These are phyloP conservation scores for Colletotrichum liaoningense DNA, from an alignment of 2,329 filamentous ascomycete species.

Conservation along the genomic window DNA sequence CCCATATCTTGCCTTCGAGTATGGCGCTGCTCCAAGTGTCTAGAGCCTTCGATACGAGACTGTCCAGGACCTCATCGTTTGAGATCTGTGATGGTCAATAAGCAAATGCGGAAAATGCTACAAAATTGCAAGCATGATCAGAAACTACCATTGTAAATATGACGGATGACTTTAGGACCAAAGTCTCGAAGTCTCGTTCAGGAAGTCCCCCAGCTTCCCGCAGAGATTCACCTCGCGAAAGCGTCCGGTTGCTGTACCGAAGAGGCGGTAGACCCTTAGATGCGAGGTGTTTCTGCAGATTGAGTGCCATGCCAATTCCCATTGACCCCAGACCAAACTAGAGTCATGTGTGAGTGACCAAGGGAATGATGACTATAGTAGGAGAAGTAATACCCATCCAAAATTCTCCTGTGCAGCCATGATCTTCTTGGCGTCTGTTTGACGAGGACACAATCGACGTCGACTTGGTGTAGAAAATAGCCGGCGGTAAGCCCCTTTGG, in stretches of 20 bases:
- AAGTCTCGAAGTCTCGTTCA: conserved; percentile 46
- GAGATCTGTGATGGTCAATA: conserved; percentile 11
- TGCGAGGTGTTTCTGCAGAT: conserved; percentile 52
- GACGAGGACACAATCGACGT: background rate
- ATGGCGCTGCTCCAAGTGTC: conserved; percentile 1
- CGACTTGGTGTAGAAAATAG: background rate
- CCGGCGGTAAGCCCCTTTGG: background rate
- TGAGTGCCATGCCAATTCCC: conserved; percentile 56
- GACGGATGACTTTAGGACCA: conserved; percentile 49
- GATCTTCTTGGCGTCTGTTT: background rate
- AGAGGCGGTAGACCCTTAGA: conserved; percentile 45
- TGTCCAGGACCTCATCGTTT: conserved; percentile 20
- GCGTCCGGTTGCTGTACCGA: conserved; percentile 52
- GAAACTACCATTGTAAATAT: conserved; percentile 53
- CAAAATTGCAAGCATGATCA: background rate
- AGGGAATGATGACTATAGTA: background rate
- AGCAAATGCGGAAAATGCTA: too few relatives aligned
- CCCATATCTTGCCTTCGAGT: conserved; percentile 36
- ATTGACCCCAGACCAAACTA: conserved; percentile 53
- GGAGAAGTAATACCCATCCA: conserved; percentile 17
- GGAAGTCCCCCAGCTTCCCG: conserved; percentile 47
- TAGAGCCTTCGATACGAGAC: conserved; percentile 18
- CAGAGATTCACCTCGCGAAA: conserved; percentile 49
- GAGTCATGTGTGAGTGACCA: background rate
- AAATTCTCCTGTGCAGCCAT: conserved; percentile 16